These are phyloP conservation scores for Stephania cephalantha DNA, from an alignment of 164 flowering plant species.

Conservation along the genomic window DNA sequence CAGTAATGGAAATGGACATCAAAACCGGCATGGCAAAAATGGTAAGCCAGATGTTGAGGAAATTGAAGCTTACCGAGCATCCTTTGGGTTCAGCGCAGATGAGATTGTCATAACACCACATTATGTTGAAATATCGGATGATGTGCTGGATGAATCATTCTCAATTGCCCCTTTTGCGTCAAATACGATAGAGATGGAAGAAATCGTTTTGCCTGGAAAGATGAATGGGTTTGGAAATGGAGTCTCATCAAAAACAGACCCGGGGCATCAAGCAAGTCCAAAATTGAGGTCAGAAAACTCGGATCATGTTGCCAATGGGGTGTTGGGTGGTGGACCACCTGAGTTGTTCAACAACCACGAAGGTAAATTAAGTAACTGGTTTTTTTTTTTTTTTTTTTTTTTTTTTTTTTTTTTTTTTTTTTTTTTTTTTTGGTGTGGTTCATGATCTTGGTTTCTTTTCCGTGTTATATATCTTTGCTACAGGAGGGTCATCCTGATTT, in stretches of 20 bases:
- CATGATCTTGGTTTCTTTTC: background rate
- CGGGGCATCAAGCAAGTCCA: constrained; percentile 18
- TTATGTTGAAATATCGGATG: constrained; percentile 79
- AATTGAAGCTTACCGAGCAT: constrained; percentile 91
- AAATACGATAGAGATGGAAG: constrained; percentile 31
- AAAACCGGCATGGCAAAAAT: constrained; percentile 49
- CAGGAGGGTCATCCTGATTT: background rate
- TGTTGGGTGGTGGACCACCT: constrained; percentile 14
- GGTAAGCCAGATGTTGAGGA: constrained; percentile 81
- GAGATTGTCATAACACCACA: constrained; percentile 72
- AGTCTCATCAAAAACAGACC: constrained; percentile 19
- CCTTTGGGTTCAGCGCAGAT: constrained; percentile 99
- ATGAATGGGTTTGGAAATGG: constrained; percentile 20
- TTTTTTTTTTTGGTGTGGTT: too few relatives aligned
- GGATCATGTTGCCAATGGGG: constrained; percentile 9
- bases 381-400: too few relatives aligned
- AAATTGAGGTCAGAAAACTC: constrained; percentile 20
- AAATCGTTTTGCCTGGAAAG: constrained; percentile 20
- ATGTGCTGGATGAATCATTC: constrained; percentile 69
- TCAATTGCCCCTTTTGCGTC: constrained; percentile 56
- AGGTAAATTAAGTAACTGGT: constrained; percentile 31
- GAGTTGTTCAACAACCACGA: constrained; percentile 24
- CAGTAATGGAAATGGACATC: constrained; percentile 54
- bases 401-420: too few relatives aligned
- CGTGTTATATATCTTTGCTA: background rate